Evolutionary conservation across 2,329 filamentous ascomycete species (phyloP).

Genomic region (Talaromyces sp.): DNA sequence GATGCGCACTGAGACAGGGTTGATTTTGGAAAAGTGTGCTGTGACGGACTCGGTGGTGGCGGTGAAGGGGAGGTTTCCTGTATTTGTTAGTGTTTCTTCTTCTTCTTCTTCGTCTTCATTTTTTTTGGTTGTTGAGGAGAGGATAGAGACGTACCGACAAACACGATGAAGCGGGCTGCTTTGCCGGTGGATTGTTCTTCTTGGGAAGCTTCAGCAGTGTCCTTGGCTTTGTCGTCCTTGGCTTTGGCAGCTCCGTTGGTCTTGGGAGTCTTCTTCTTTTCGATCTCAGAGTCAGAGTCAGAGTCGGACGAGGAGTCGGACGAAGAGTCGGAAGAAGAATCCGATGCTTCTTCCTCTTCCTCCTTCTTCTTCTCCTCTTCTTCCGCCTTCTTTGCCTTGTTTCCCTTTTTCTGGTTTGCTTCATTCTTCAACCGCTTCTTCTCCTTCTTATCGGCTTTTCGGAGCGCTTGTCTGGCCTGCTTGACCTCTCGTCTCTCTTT

Average conservation of each 20-base stretch:
- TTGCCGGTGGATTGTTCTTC: conserved; percentile 17
- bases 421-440: conserved; percentile 3
- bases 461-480: neutral
- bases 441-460: conserved; percentile 5
- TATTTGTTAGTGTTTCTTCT: too few species aligned
- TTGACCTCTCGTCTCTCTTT: conserved; percentile 13
- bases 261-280: conserved; percentile 20
- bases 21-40: conserved; percentile 71
- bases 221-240: neutral
- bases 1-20: conserved; percentile 65
- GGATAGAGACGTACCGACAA: conserved; percentile 53
- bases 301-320: neutral
- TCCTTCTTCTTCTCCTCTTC: neutral
- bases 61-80: conserved; percentile 79
- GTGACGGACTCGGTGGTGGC: conserved; percentile 65
- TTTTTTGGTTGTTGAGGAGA: too few species aligned
- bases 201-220: neutral
- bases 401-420: conserved; percentile 13
- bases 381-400: conserved; percentile 2
- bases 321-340: conserved; percentile 4
- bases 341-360: neutral
- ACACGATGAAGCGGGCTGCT: conserved; percentile 65
- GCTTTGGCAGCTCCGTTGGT: conserved; percentile 11
- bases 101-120: too few species aligned
- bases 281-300: conserved; percentile 1